phyloP scores from a whole-genome alignment of 2,329 filamentous ascomycete genomes.

The Pseudonectria buxi region DNA sequence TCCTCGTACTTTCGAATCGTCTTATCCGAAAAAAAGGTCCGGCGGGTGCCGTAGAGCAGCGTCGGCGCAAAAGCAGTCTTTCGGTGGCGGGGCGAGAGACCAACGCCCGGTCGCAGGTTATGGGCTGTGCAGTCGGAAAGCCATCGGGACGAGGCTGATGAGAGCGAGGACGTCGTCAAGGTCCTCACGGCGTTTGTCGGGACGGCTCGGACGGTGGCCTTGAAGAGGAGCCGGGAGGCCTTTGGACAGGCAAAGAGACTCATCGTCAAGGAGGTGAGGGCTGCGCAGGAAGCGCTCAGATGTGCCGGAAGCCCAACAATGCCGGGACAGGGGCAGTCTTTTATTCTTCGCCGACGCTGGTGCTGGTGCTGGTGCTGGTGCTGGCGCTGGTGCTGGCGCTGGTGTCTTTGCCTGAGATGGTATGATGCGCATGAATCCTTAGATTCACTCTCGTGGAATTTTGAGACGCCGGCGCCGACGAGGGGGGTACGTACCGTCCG shows the following conservation, averaged over 20 bases:
- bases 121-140: constrained; percentile 11
- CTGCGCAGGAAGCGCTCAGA: constrained; percentile 19
- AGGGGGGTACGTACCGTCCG: constrained; percentile 2
- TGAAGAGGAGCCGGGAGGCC: constrained; percentile 25
- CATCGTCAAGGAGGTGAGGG: constrained; percentile 14
- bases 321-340: constrained; percentile 6
- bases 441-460: constrained; percentile 16
- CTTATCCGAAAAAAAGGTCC: constrained; percentile 29
- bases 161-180: constrained; percentile 9
- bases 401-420: constrained; percentile 6
- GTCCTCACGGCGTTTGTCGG: constrained; percentile 6
- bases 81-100: constrained; percentile 4
- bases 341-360: no score
- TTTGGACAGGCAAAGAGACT: constrained; percentile 22
- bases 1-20: constrained; percentile 49
- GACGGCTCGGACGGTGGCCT: constrained; percentile 20
- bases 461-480: constrained; percentile 5
- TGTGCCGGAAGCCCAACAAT: constrained; percentile 15
- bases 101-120: constrained; percentile 4
- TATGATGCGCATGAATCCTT: constrained; percentile 13
- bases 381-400: constrained; percentile 4
- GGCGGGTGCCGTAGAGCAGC: constrained; percentile 16
- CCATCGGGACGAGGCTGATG: constrained; percentile 18
- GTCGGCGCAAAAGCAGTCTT: constrained; percentile 7
- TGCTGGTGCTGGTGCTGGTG: no score